Evolutionary conservation across 495 filamentous ascomycete genomes (phyloP), one percentile per base, ranked within the genome.

Genomic region (Tuber borchii): DNA sequence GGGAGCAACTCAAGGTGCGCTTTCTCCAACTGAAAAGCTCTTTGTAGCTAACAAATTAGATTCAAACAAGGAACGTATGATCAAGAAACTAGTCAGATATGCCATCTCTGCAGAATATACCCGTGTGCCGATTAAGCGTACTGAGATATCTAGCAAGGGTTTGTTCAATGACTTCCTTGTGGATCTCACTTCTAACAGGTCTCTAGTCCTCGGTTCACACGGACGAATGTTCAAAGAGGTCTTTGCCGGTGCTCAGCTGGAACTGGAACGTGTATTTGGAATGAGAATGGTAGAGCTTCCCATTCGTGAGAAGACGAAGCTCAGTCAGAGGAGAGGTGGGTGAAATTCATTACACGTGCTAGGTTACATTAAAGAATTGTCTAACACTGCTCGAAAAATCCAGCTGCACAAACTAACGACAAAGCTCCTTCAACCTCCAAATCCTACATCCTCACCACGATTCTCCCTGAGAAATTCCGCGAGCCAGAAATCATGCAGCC

Each of bases 41-140:
- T 70, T 70, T 65, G 56, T 65, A 31, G 9, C 43, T 40, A 69
- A 26, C 40, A 17, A 44, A 82, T 80, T 72, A 7, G 75, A 75
- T 44, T 84, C 83, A 40, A 88, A 84, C 78, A 85, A 86, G 9
- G 89, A 91, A 71, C 89, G 92, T 76, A 86, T 95, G 80, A 89
- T 93, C 44, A 97, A 97, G 85, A 97, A 94, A 78, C 85, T 99
- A 70, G 91, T 98, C 31, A 90, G 95, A n/a, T 89, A 97, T 68
- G 95, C 93, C 3, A 83, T 98, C 9, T 89, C 94, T 4, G 93
- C 92, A 85, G 95, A 97, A 83, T 96, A 92, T 83, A 87, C 92
- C n/a, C 88, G 95, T 22, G 86, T 88, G 69, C 89, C 91, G 0
- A 93, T 99, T 45, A 89, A 90, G 20, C 85, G 95, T 78, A 86